Evolutionary conservation across 106 monocot species (phyloP), one percentile per base, ranked within the genome.

Genomic region (Dendrobium nobile): DNA sequence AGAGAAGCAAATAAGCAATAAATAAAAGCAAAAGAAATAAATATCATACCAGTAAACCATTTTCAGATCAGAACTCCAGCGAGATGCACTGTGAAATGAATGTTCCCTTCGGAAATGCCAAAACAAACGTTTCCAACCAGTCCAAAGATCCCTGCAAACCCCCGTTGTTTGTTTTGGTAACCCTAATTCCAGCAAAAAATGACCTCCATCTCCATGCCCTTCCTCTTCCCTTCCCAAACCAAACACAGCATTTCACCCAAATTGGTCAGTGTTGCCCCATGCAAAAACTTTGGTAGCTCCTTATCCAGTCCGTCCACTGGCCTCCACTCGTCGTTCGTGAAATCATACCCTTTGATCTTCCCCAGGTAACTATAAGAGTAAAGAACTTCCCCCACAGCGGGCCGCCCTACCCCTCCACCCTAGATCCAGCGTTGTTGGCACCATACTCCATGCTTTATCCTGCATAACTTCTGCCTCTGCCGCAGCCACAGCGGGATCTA

Each of bases 351-450:
- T 70, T 84, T 90, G 18, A 96, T 87, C 87, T 90, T 87, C 56
- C 96, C 96, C 72, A 86, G 22, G 74, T 73, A 92, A 79, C 93
- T 92, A 68, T 93, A 93, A 2, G 96, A 83, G 80, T 90, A 96
- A 5, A 96, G 78, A 9, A 93, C 77, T 2, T 87, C 93, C 17
- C 80, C 87, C 4, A 96, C 90, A 41, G 82, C 93, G 0, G 0
- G 84, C 92, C 17, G 93, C 91, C 76, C 88, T 48, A 48, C 96
- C 96, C 75, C 77, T 88, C 96, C 96, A 96, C 19, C 96, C 93
- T 19, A 84, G 72, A 41, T 92, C 90, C 45, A 96, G 83, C 56
- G 56, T 55, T 19, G 80, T 28, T 2, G 93, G 73, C 45, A 92
- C 87, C 15, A 85, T n/a, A 4, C 81, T 82, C 96, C 96, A 96